These are phyloP conservation scores for Phytopythium cucurbitacearum DNA, from an alignment of 352 stramenopile species.

Conservation along the genomic window DNA sequence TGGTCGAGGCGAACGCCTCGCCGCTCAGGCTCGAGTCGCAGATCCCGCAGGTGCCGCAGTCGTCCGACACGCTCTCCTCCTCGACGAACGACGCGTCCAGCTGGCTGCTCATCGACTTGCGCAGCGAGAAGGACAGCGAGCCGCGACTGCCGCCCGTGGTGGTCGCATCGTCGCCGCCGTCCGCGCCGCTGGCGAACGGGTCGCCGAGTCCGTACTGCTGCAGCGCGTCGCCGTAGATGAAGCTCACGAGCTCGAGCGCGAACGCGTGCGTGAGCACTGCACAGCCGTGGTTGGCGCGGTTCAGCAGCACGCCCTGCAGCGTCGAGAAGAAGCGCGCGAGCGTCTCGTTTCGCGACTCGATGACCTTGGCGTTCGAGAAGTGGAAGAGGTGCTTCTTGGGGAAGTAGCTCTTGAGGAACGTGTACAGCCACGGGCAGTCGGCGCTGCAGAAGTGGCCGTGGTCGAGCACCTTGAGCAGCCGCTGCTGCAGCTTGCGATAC, in stretches of 20 bases:
- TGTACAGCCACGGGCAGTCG: conserved; percentile 70
- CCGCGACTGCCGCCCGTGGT: neutral
- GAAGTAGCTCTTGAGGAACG: conserved; percentile 77
- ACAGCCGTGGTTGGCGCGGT: conserved; percentile 60
- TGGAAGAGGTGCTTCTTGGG: conserved; percentile 60
- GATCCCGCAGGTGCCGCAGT: conserved; percentile 22
- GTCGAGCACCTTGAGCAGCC: conserved; percentile 51
- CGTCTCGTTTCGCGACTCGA: conserved; percentile 39
- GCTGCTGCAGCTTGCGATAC: conserved; percentile 65
- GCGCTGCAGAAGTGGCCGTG: conserved; percentile 73
- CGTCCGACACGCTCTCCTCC: conserved; percentile 26
- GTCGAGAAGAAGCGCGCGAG: conserved; percentile 59
- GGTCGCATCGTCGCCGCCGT: neutral
- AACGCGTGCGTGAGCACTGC: conserved; percentile 25
- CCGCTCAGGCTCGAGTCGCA: conserved; percentile 43
- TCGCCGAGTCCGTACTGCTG: conserved; percentile 42
- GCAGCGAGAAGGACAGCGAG: conserved; percentile 6
- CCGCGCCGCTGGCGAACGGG: conserved; percentile 1
- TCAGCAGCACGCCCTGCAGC: conserved; percentile 48
- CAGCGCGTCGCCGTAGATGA: conserved; percentile 59
- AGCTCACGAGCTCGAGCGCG: conserved; percentile 47
- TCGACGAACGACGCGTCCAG: conserved; percentile 17
- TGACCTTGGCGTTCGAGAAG: conserved; percentile 37
- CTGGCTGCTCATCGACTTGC: conserved; percentile 12
- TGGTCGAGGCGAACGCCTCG: conserved; percentile 24